Evolutionary conservation across 225 moss, liverwort and hornwort genomes (phyloP).

Genomic region (Pseudisothecium myosuroides): DNA sequence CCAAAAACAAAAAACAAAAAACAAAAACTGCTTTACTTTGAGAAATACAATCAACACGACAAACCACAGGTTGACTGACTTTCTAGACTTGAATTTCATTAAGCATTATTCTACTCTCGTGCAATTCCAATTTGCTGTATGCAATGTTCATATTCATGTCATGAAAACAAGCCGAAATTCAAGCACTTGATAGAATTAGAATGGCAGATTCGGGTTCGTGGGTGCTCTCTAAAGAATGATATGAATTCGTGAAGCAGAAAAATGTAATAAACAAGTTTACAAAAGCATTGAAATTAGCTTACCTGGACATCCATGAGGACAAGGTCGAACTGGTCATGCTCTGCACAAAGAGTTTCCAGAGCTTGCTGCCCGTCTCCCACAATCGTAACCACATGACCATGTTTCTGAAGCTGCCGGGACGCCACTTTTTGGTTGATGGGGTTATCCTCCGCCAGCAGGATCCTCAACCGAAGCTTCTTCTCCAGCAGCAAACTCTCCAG

Average conservation of each 20-base stretch:
- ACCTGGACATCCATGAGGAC: constrained; percentile 96
- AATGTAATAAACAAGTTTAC: neutral
- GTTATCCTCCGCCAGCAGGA: constrained; percentile 83
- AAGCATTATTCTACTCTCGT: neutral
- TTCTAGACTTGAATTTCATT: neutral
- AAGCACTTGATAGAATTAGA: neutral
- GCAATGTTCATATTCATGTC: neutral
- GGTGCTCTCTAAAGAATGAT: neutral
- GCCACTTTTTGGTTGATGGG: constrained; percentile 81
- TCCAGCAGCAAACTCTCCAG: neutral
- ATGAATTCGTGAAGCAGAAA: neutral
- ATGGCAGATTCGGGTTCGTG: neutral
- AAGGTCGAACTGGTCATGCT: constrained; percentile 67
- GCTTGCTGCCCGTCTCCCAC: constrained; percentile 75
- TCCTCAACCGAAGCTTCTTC: constrained; percentile 13
- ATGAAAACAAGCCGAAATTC: neutral
- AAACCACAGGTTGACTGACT: neutral
- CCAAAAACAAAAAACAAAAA: neutral
- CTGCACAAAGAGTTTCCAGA: constrained; percentile 26
- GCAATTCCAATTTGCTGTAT: neutral
- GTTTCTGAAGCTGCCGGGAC: constrained; percentile 53
- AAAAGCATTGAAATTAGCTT: neutral
- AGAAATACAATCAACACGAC: neutral
- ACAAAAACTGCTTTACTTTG: neutral
- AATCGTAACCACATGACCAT: constrained; percentile 54